Percentiles rank a stretch among this genome's conserved stretches.
Evolutionary conservation across 2,329 filamentous ascomycete genomes (phyloP).

Genomic region (Trichophyton benhamiae): DNA sequence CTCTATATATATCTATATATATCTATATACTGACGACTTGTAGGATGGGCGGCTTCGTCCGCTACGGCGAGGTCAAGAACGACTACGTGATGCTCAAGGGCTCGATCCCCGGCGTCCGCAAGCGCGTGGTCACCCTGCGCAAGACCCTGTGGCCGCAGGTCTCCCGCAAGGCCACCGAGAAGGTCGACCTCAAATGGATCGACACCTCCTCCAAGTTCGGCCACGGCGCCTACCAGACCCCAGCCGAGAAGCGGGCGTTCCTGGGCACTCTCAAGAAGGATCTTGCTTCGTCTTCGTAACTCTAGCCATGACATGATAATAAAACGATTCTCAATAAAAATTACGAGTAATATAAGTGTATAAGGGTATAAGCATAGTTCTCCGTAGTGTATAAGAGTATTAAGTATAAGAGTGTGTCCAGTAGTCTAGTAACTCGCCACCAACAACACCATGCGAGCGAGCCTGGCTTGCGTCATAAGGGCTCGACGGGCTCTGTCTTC

Average conservation of each 20-base stretch:
- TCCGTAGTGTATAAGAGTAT: not conserved
- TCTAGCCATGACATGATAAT: not conserved
- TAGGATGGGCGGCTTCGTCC: constrained; percentile 97
- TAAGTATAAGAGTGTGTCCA: not conserved
- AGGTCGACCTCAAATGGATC: constrained; percentile 99
- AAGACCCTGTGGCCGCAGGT: constrained; percentile 99
- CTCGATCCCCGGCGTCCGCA: constrained; percentile 95
- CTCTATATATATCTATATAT: not conserved
- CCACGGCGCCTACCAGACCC: constrained; percentile 98
- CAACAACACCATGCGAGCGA: not conserved
- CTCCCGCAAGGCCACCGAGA: constrained; percentile 89
- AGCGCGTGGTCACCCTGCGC: constrained; percentile 96
- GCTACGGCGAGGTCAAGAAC: constrained; percentile 98
- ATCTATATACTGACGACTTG: constrained; percentile 21
- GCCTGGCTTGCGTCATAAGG: not conserved
- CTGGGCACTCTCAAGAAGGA: constrained; percentile 99
- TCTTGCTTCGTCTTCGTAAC: constrained; percentile 31
- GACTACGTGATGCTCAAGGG: constrained; percentile 98
- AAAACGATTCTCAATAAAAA: not conserved
- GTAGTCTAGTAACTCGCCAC: not conserved
- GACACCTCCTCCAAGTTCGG: constrained; percentile 99
- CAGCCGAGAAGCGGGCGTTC: constrained; percentile 94
- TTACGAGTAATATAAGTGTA: too few species aligned
- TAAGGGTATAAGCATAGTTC: not conserved
- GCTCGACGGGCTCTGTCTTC: not conserved